Evolutionary conservation across 1,139 yeast species (phyloP), one percentile per base, ranked within the genome.

Genomic region (Yarrowia galli): DNA sequence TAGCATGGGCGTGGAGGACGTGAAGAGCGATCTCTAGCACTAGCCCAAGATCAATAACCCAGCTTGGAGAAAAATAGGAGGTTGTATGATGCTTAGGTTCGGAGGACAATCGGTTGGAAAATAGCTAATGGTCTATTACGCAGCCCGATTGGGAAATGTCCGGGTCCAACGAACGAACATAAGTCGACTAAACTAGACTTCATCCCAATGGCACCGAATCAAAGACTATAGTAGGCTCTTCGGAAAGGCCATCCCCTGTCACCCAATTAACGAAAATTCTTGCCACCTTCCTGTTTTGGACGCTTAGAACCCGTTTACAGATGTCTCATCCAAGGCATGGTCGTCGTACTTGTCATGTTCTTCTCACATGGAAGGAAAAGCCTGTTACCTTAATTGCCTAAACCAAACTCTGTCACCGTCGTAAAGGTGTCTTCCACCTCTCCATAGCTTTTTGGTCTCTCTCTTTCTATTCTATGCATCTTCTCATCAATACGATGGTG

Each of bases 201-300:
- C 32, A 8, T 10, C 32, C 32, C 32, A 28, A 8, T 28, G 36
- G 15, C 8, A 38, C 18, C 43, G 20, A 38, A 28, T 28, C 32
- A 28, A 28, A 28, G 32, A 28, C 32, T n/a, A 18, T 13, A n/a
- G 45, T 18, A 42, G 46, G 16, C 46, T 22, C 32, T 45, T 22
- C 22, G 45, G n/a, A 9, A 25, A 25, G 5, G 51, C 7, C 35
- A 20, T 45, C 49, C 49, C 49, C 49, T 45, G 49, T 45, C 49
- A 18, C 32, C 18, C 25, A 12, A 20, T 7, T 9, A 15, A n/a
- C 10, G 38, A 28, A 48, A 28, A 15, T 51, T 35, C 46, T 54
- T 48, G 48, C 42, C 46, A 25, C 46, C 48, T 54, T 54, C 61
- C 61, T 23, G 38, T 54, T 54, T 54, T 13, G 61, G 61, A 54